phyloP scores from a whole-genome alignment of 805 yeast species.

The Barnettozyma pratensis region DNA sequence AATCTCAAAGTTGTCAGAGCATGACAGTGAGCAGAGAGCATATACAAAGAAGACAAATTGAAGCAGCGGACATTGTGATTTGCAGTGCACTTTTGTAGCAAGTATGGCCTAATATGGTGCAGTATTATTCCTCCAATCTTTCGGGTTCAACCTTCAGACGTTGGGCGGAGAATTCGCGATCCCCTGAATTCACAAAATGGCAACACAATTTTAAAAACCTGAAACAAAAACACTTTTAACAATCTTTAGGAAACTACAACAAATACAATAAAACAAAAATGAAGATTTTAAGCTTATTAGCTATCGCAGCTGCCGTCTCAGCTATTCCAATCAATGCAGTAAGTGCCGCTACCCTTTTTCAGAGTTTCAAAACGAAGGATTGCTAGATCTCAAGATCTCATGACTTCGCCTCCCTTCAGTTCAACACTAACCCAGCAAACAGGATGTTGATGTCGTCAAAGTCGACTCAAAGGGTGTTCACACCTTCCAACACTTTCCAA shows the following conservation, averaged over 20 bases:
- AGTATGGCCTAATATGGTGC: no score
- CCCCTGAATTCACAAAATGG: no score
- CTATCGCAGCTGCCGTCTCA: conserved; percentile 16
- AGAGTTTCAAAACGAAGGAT: not conserved
- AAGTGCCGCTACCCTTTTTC: conserved; percentile 6
- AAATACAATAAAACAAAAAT: conserved; percentile 23
- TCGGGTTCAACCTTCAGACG: no score
- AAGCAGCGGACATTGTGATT: no score
- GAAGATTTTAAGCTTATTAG: conserved; percentile 17
- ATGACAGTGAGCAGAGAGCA: no score
- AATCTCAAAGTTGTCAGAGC: no score
- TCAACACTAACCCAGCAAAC: not conserved
- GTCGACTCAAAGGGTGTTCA: conserved; percentile 12
- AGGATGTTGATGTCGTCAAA: conserved; percentile 14
- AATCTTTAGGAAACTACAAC: not conserved
- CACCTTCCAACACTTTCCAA: conserved; percentile 9
- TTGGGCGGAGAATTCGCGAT: no score
- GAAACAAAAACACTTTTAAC: not conserved
- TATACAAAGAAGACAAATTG: no score
- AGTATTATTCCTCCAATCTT: no score
- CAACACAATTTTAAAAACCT: no score
- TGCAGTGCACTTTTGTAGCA: no score
- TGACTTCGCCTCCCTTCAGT: not conserved
- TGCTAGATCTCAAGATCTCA: not conserved
- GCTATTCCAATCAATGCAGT: conserved; percentile 23